Evolutionary conservation across 1,284 basidiomycete genomes (phyloP), one percentile per base, ranked within the genome.

Genomic region (Leccinum pachyderme): DNA sequence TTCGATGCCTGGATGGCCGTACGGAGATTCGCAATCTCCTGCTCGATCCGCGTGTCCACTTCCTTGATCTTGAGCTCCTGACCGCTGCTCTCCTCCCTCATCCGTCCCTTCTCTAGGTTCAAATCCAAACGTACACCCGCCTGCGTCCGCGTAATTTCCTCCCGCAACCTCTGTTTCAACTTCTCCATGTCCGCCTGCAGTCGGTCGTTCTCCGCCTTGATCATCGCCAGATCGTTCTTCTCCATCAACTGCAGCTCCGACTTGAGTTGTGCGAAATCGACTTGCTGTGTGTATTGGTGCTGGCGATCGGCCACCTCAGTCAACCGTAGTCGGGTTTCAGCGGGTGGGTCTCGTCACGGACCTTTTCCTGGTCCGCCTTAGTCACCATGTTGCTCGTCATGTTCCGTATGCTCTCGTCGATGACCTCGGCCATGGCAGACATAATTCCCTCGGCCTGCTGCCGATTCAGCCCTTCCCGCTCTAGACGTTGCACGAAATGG

Each of bases 1-100:
- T 98, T 98, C 53, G 92, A 91, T 25, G 91, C 89, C 70, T 98
- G 94, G 52, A 98, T 97, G 48, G 89, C 82, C 2, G 96, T 97
- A 49, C 93, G 77, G 51, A 98, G 72, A 5, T 87, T 86, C 2
- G 95, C 93, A 67, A 98, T 98, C 75, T 98, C 96, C 68, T 92
- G 91, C 75, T 99, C 96, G 65, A 99, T 98, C 64, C 94, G 77
- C 2, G 96, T 98, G 66, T 99, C 96, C 12, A 98, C 95, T 72
- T 99, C 97, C 73, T 95, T 95, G 71, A 99, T 93, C 83, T 98
- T 98, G 59, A 97, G 78, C 66, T 97, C 95, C 67, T 98, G 94
- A 46, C 89, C 86, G 55, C 87, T 89, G 57, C 87, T 89, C 77
- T 99, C 95, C 68, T 99, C 95, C 44, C 97, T 78, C 78, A 98